Conservation (phyloP, 192 early-diverging fungal species). For the Umbelopsis sp. region DNA sequence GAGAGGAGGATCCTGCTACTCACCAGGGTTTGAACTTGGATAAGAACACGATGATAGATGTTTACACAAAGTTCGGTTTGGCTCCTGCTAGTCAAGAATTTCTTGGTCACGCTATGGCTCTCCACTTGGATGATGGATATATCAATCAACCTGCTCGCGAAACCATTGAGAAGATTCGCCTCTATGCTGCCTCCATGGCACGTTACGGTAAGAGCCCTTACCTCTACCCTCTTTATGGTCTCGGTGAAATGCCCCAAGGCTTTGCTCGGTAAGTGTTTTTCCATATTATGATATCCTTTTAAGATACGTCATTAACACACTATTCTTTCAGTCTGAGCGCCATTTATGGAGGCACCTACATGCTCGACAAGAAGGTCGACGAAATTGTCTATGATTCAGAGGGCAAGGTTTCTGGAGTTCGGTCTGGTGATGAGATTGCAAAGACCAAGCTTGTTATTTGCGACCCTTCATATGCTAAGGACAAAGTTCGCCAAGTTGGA, state of each 20-base stretch:
- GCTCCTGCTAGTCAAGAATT: constrained; percentile 96
- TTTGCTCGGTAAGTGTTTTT: constrained; percentile 77
- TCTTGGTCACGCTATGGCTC: constrained; percentile 95
- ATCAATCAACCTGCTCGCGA: constrained; percentile 73
- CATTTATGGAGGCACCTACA: constrained; percentile 99
- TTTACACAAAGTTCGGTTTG: constrained; percentile 92
- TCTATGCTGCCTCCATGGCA: constrained; percentile 91
- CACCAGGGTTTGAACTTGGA: constrained; percentile 83
- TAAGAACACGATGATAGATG: constrained; percentile 72
- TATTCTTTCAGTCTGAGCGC: constrained; percentile 79
- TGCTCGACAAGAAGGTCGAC: constrained; percentile 92
- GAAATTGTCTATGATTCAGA: constrained; percentile 83
- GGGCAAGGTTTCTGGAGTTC: constrained; percentile 89
- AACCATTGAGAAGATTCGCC: constrained; percentile 86
- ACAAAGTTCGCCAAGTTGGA: constrained; percentile 80
- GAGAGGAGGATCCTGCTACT: constrained; percentile 77
- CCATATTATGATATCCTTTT: background rate
- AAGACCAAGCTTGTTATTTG: constrained; percentile 89
- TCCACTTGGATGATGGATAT: constrained; percentile 91
- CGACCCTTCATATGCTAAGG: constrained; percentile 92
- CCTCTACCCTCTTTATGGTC: constrained; percentile 97
- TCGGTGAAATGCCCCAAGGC: constrained; percentile 97
- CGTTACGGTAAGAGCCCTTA: constrained; percentile 96
- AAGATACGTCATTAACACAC: background rate
- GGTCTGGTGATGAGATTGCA: constrained; percentile 83